Evolutionary conservation across 2,329 filamentous ascomycete genomes (phyloP).

Genomic region (Elsinoe australis): DNA sequence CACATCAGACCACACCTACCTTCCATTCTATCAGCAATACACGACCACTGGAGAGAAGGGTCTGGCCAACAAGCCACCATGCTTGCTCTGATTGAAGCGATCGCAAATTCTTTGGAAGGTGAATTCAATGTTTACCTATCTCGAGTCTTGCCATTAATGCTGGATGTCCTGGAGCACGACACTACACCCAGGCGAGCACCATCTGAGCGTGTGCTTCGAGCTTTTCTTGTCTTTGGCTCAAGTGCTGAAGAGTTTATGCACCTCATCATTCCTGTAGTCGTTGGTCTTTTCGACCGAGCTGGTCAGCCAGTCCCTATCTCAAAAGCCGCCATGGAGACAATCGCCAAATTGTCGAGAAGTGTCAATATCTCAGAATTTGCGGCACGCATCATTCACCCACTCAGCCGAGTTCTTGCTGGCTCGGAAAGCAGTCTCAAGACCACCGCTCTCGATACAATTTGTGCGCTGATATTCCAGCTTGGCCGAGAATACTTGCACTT

Average conservation of each 20-base stretch:
- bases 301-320: constrained; percentile 71
- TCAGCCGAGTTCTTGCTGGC: constrained; percentile 71
- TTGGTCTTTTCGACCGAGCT: constrained; percentile 85
- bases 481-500: constrained; percentile 95
- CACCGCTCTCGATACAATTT: constrained; percentile 85
- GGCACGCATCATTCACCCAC: constrained; percentile 88
- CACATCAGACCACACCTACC: constrained; percentile 89
- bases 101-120: constrained; percentile 85
- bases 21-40: constrained; percentile 75
- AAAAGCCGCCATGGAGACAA: constrained; percentile 85
- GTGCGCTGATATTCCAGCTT: constrained; percentile 89
- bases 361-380: constrained; percentile 97
- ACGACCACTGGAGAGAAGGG: constrained; percentile 82
- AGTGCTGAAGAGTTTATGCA: constrained; percentile 99
- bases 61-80: constrained; percentile 83
- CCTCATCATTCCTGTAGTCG: constrained; percentile 90
- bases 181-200: constrained; percentile 64
- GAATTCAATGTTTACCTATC: constrained; percentile 98
- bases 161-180: constrained; percentile 86
- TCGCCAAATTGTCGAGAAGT: constrained; percentile 87
- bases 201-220: constrained; percentile 85
- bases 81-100: constrained; percentile 82
- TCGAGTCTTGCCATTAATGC: constrained; percentile 81
- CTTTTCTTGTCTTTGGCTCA: constrained; percentile 89
- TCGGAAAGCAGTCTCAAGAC: constrained; percentile 66